Evolutionary conservation across 805 yeast genomes (phyloP), one percentile per base, ranked within the genome.

Genomic region (Debaryomyces hansenii): DNA sequence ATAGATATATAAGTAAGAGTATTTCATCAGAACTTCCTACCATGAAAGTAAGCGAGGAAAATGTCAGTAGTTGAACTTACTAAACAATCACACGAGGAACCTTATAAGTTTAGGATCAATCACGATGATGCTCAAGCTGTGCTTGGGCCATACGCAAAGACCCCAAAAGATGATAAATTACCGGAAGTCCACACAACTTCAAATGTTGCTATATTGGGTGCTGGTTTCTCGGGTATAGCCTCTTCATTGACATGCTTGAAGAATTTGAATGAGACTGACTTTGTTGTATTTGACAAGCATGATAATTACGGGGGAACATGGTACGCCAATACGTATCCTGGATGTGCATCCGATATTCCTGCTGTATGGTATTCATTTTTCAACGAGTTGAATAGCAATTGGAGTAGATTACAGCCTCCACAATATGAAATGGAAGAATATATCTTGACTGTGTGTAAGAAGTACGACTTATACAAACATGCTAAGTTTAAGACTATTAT

Each of bases 251-350:
- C 59, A 40, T 52, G 60, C 37, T 49, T 58, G 39, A 56, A 63
- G 33, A 53, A 62, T 20, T 52, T 64, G 47, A 57, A 62, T 14
- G 61, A 56, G 21, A 52, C 60, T 8, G 72, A 66, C 49, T 63
- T 65, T 44, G 61, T 53, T 5, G 57, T 72, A 11, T 68, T 72
- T 43, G 77, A 72, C 45, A 69, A 67, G 46, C 74, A 70, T 48
- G 59, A 57, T 40, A 54, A 65, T 37, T 67, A 68, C 51, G 75
- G 77, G 14, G 75, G 77, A 11, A 70, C 75, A 18, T 72, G 77
- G 77, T 70, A 65, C 55, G 75, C 75, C 15, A 72, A 72, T 50
- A 67, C 75, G 4, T 72, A 70, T 47, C 77, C 77, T 2, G 75
- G 75, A 1, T 68, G 75, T 52, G 75, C 75, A n/a, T 62, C 67